These are phyloP conservation scores for Daldinia grandis DNA, from an alignment of 495 filamentous ascomycete genomes.

Conservation along the genomic window DNA sequence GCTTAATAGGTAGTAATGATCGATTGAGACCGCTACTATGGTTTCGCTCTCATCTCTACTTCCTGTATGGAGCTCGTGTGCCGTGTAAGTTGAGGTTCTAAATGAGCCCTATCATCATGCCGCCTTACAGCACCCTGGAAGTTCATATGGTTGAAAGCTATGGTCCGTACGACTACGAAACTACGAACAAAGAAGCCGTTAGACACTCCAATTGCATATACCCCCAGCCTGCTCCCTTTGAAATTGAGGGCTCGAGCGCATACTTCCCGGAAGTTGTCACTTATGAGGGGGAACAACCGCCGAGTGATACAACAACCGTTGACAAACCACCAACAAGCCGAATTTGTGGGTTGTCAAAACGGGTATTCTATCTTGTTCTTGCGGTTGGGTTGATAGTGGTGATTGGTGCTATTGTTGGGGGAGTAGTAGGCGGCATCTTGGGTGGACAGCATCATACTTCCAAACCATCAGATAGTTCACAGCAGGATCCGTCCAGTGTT, in stretches of 20 bases:
- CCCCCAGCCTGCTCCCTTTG: constrained; percentile 14
- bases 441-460: not conserved
- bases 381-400: not conserved
- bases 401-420: constrained; percentile 25
- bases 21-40: not conserved
- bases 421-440: constrained; percentile 16
- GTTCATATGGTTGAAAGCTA: not conserved
- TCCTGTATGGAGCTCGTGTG: not conserved
- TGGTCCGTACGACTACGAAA: not conserved
- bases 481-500: not conserved
- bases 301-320: not conserved
- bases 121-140: constrained; percentile 26
- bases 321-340: not conserved
- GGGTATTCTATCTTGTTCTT: constrained; percentile 10
- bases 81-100: not conserved
- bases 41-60: not conserved
- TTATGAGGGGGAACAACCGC: not conserved
- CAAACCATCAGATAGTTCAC: not conserved
- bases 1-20: not conserved
- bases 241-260: not conserved
- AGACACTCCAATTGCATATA: not conserved
- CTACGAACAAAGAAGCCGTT: constrained; percentile 13
- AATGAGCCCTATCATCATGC: not conserved
- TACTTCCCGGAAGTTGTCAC: constrained; percentile 18
- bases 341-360: constrained; percentile 21